Base-by-base conservation (phyloP, 805 yeast genomes). In the Komagataella kurtzmanii region DNA sequence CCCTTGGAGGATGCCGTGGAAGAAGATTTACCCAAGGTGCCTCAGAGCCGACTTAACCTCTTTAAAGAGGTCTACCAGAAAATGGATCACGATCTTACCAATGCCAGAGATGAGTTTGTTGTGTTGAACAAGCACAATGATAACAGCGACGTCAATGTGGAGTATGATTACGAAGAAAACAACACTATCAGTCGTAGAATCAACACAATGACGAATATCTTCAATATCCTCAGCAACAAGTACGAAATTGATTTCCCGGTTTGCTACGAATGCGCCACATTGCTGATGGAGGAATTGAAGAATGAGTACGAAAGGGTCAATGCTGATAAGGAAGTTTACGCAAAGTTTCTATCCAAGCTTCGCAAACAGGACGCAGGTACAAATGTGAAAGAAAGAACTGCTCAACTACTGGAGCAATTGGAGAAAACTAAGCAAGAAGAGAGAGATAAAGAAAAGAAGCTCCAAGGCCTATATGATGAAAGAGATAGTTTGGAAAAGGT, bases 181-280 rank as follows among this genome's bases (percentile, higher is more conserved):
- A 44, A 44, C 23, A 8, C 46, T 0, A 67, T 80, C 2, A 76
- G 85, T 0, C 66, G 70, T 4, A 66, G 81, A 47, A 65, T 80
- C 19, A 73, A 74, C 48, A 72, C 80, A 0, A 63, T 88, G 40
- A 79, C 79, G 2, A 78, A 77, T 44, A 75, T 91, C 1, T 89
- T 88, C 62, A 83, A 84, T 55, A 72, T 85, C 1, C 65, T 91
- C 5, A 83, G 93, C 0, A 82, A 93, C 1, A 83, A 85, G 54
- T 82, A 83, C 50, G 88, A 83, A 54, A 74, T 91, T 14, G 95
- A 88, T 56, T 81, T 80, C 60, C 99, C 99, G 0, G 79, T 93
- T 14, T 91, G 98, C 59, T 74, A 74, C 21, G 97, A 90, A 47
- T 93, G 99, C 64, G 85, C 93, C 6, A 79, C 75, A 46, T 63